These are phyloP conservation scores for Yamadazyma epiphylla DNA, from an alignment of 1,139 yeast species.

Conservation along the genomic window DNA sequence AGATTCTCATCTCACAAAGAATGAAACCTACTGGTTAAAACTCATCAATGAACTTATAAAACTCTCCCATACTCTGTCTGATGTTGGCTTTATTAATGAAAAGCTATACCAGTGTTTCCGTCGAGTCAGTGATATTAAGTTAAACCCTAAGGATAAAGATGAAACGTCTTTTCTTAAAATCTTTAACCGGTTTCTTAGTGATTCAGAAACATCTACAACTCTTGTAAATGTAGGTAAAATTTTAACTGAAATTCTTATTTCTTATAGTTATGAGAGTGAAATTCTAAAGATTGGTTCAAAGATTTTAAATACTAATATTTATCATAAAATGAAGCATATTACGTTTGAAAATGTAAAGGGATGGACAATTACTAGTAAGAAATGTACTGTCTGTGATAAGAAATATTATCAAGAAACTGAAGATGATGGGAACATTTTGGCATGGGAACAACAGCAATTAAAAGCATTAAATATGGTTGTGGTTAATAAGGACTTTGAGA, in stretches of 20 bases:
- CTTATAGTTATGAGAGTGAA: conserved; percentile 61
- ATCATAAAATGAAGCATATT: conserved; percentile 37
- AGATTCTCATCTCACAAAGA: too few species aligned
- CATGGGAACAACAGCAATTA: conserved; percentile 46
- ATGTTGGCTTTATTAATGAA: conserved; percentile 27
- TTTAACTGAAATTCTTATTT: conserved; percentile 58
- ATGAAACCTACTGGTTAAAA: conserved; percentile 39
- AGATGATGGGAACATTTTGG: conserved; percentile 23
- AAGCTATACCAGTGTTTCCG: conserved; percentile 52
- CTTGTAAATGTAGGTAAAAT: conserved; percentile 59
- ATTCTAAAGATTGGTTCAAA: conserved; percentile 51
- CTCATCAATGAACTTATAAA: conserved; percentile 27
- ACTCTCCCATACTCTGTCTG: conserved; percentile 1
- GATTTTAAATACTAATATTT: conserved; percentile 54
- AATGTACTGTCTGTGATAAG: conserved; percentile 71
- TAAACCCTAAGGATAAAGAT: conserved; percentile 23
- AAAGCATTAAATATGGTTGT: conserved; percentile 6
- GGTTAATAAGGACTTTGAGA: conserved; percentile 8
- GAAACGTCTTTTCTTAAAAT: conserved; percentile 44
- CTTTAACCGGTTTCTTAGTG: conserved; percentile 46
- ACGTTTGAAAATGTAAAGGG: conserved; percentile 46
- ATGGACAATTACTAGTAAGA: conserved; percentile 52
- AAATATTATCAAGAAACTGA: conserved; percentile 49
- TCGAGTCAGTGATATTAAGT: conserved; percentile 39
- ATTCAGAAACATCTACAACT: conserved; percentile 33